These are phyloP conservation scores for Pythium aquatile DNA, from an alignment of 352 stramenopile species.

Conservation along the genomic window DNA sequence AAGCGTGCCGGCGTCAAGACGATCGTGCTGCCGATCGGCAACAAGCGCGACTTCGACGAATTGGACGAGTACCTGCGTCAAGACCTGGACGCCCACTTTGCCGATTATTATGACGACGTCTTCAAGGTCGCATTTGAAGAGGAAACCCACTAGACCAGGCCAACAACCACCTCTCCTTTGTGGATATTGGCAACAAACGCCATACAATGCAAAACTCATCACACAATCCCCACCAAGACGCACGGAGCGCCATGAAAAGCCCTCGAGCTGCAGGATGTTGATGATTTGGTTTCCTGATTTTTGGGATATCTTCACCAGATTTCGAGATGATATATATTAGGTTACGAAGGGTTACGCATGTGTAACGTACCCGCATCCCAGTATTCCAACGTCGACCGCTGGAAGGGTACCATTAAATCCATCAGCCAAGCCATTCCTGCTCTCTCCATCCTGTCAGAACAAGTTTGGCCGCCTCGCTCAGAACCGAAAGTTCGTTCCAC, in stretches of 20 bases:
- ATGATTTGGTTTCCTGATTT: slow-evolving; percentile 1
- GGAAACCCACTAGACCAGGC: slow-evolving; percentile 19
- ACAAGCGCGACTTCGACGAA: slow-evolving; percentile 96
- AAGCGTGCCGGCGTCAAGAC: slow-evolving; percentile 93
- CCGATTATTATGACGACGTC: slow-evolving; percentile 96
- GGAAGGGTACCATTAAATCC: neutral
- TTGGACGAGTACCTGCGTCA: slow-evolving; percentile 97
- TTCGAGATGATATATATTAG: neutral
- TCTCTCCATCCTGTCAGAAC: neutral
- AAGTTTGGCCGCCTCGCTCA: neutral
- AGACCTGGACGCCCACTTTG: slow-evolving; percentile 96
- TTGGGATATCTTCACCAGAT: neutral
- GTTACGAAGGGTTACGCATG: slow-evolving; percentile 1
- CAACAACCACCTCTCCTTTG: neutral
- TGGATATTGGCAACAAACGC: too few species aligned
- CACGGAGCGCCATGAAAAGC: neutral
- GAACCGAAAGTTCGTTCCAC: too few species aligned
- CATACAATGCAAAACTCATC: neutral
- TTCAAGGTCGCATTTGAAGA: slow-evolving; percentile 92
- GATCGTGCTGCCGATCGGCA: slow-evolving; percentile 93
- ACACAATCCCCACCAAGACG: too few species aligned
- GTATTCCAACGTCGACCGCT: slow-evolving; percentile 2
- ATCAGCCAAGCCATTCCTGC: neutral
- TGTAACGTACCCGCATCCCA: slow-evolving; percentile 3
- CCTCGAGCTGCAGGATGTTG: neutral